Evolutionary conservation across 495 filamentous ascomycete genomes (phyloP), one percentile per base, ranked within the genome.

Genomic region (Evernia prunastri): DNA sequence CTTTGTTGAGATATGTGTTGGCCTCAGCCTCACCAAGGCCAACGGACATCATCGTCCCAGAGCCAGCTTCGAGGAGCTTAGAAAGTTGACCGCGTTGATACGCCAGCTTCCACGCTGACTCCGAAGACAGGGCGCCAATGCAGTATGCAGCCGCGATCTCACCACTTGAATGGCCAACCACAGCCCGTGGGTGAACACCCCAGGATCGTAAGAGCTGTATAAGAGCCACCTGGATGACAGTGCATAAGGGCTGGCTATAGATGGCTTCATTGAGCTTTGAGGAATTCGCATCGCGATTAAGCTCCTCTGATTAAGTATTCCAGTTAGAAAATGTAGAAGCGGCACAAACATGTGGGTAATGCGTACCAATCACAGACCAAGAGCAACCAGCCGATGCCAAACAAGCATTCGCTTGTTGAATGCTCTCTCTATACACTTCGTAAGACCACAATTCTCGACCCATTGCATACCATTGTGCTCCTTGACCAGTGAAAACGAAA

Each of bases 401-500:
- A 39, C 43, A 65, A 58, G 9, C 20, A 17, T 77, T 70, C 65
- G 73, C 63, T 13, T 31, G 11, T 13, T 63, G 39, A 3, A 76
- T 68, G 31, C 61, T 60, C 0, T 69, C 42, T 3, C 63, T 47
- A 45, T 72, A 75, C 6, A 51, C n/a, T 9, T 58, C n/a, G 31
- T 67, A 67, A 1, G 40, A 60, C 10, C 42, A 15, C 2, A 75
- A 40, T 23, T 71, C 69, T 23, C 56, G 61, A 18, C 70, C 70
- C 72, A 73, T 72, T 10, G 67, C 68, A 18, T 69, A 56, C 75
- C 75, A 80, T 63, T 80, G 77, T 23, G 76, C 76, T 6, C 77
- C 77, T 65, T 80, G 77, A 2, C 77, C 77, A 25, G 77, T 77
- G 59, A 79, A 79, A 3, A 76, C 72, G 39, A 74, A 73, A 0